Conservation (phyloP, 768 basidiomycete species). For the Rhodotorula graminis region DNA sequence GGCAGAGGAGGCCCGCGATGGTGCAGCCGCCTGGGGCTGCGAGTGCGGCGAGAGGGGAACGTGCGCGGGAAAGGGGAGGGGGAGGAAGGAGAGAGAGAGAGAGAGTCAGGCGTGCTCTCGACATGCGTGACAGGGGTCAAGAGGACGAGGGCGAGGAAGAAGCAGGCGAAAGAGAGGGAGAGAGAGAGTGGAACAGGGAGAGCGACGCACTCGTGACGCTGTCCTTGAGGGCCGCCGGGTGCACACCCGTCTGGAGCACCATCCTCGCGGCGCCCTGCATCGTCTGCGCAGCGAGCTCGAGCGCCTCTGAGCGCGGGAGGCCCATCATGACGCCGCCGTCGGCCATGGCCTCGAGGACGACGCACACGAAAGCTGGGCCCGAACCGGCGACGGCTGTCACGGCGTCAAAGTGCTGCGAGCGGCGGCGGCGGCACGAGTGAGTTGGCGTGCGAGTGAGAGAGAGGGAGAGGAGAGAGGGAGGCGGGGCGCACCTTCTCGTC, state of each 20-base stretch:
- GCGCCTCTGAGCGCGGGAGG: constrained; percentile 81
- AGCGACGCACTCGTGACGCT: constrained; percentile 78
- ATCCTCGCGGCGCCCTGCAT: constrained; percentile 94
- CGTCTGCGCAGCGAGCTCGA: constrained; percentile 92
- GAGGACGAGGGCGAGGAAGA: neutral
- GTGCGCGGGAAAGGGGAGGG: neutral
- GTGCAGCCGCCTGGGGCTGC: constrained; percentile 96
- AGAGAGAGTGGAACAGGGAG: neutral
- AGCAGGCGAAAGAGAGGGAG: neutral
- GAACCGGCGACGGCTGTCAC: constrained; percentile 94
- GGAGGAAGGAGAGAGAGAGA: neutral
- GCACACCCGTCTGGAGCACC: constrained; percentile 79
- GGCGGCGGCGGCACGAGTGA: too few relatives aligned
- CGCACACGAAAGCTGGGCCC: constrained; percentile 93
- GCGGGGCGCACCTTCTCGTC: constrained; percentile 64
- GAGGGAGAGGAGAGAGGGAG: neutral
- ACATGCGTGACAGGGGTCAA: constrained; percentile 61
- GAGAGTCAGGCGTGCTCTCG: too few relatives aligned
- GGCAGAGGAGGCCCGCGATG: constrained; percentile 87
- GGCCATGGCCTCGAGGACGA: constrained; percentile 96
- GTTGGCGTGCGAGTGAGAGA: too few relatives aligned
- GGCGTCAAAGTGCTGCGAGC: constrained; percentile 76
- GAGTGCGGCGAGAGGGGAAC: neutral
- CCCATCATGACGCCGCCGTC: constrained; percentile 99
- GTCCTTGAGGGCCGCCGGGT: constrained; percentile 95